A percentile compares a stretch with the other conserved stretches of the same genome.
Evolutionary conservation across 2,329 filamentous ascomycete species (phyloP).

Genomic region (Lecanosticta acicola): DNA sequence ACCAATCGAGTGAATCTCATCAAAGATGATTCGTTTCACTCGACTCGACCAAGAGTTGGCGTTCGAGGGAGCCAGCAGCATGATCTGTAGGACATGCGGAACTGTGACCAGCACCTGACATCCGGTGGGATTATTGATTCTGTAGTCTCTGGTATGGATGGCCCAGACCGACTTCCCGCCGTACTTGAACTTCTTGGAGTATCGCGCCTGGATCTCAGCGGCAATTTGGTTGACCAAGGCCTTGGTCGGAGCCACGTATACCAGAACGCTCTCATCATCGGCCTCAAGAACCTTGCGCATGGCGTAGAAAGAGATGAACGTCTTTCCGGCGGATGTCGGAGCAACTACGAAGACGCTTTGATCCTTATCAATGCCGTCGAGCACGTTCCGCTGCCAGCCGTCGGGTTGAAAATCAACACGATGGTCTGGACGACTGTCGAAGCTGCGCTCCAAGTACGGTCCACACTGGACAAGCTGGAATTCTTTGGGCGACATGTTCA

Average conservation of each 20-base stretch:
- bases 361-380: constrained; percentile 66
- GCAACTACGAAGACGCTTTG: constrained; percentile 70
- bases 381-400: constrained; percentile 67
- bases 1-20: constrained; percentile 76
- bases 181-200: constrained; percentile 59
- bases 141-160: constrained; percentile 69
- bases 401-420: constrained; percentile 69
- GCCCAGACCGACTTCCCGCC: constrained; percentile 67
- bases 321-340: constrained; percentile 74
- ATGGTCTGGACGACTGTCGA: constrained; percentile 61
- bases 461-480: constrained; percentile 66
- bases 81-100: constrained; percentile 71
- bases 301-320: constrained; percentile 78
- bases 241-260: constrained; percentile 78
- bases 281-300: constrained; percentile 69
- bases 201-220: constrained; percentile 69
- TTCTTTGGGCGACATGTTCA: constrained; percentile 43
- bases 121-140: constrained; percentile 65
- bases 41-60: constrained; percentile 61
- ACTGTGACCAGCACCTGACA: constrained; percentile 75
- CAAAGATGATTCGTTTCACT: constrained; percentile 72
- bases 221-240: constrained; percentile 79
- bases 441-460: constrained; percentile 68
- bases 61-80: constrained; percentile 63
- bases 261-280: constrained; percentile 63